These are phyloP conservation scores for Vanilla planifolia DNA, from an alignment of 106 monocot species.

Conservation along the genomic window DNA sequence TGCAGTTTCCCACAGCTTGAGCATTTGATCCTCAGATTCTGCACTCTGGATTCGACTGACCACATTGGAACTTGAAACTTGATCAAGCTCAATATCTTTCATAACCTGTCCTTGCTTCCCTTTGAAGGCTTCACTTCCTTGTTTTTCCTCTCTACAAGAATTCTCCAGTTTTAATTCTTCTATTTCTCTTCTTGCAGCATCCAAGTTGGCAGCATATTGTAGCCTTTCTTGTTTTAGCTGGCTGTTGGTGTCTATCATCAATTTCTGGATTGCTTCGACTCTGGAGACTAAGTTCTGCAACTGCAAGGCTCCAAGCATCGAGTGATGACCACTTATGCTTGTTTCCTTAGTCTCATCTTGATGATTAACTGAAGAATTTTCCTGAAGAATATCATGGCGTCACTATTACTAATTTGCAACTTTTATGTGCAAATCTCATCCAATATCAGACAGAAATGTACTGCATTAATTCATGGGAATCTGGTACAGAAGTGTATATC, in stretches of 20 bases:
- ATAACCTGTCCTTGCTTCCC: slow-evolving; percentile 31
- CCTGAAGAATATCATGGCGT: slow-evolving; percentile 2
- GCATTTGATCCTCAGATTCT: slow-evolving; percentile 49
- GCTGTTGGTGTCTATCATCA: slow-evolving; percentile 22
- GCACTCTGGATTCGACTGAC: slow-evolving; percentile 6
- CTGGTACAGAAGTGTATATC: too few relatives aligned
- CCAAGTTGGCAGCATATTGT: slow-evolving; percentile 23
- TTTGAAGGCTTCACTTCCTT: slow-evolving; percentile 8
- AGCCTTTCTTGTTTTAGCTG: slow-evolving; percentile 29
- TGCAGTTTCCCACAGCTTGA: slow-evolving; percentile 46
- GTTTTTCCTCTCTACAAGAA: not conserved
- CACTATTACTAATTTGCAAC: too few relatives aligned
- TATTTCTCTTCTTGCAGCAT: slow-evolving; percentile 26
- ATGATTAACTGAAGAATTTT: not conserved
- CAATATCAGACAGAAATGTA: too few relatives aligned
- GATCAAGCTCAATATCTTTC: slow-evolving; percentile 90
- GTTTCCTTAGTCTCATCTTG: not conserved
- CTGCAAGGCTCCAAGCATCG: slow-evolving; percentile 18
- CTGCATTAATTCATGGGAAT: too few relatives aligned
- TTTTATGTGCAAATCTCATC: too few relatives aligned
- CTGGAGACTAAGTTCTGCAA: slow-evolving; percentile 44
- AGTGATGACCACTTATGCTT: not conserved
- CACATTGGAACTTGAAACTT: slow-evolving; percentile 20
- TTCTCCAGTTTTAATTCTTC: slow-evolving; percentile 14
- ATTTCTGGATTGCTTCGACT: slow-evolving; percentile 47